phyloP scores from a whole-genome alignment of 192 early-diverging fungal species.

The Umbelopsis isabellina region DNA sequence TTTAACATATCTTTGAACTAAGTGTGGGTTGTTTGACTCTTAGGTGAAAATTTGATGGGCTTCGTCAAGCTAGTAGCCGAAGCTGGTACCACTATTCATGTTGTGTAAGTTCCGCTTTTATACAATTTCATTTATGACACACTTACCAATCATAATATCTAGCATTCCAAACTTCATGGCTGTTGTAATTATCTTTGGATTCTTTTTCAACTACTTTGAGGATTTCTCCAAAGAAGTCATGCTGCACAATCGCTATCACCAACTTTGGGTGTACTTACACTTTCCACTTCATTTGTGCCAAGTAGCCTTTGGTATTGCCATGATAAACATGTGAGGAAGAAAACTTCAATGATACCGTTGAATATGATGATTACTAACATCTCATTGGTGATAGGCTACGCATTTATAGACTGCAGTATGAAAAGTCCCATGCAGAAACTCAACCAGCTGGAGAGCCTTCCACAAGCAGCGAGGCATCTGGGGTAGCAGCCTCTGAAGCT shows the following conservation, averaged over 20 bases:
- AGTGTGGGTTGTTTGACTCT: background rate
- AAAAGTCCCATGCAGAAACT: background rate
- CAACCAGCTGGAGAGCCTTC: background rate
- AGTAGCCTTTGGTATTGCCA: constrained; percentile 46
- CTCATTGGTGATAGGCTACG: constrained; percentile 19
- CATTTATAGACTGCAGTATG: constrained; percentile 27
- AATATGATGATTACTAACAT: background rate
- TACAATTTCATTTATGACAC: constrained; percentile 7
- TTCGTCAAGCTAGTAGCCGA: constrained; percentile 28
- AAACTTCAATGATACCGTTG: background rate
- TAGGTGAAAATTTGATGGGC: constrained; percentile 40
- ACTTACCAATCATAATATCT: background rate
- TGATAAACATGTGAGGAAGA: constrained; percentile 36
- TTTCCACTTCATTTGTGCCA: constrained; percentile 50
- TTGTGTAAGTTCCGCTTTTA: constrained; percentile 31
- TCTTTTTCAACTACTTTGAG: constrained; percentile 58
- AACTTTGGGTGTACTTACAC: constrained; percentile 53
- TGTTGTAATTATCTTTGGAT: constrained; percentile 50
- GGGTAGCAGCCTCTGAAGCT: background rate
- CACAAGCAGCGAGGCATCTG: background rate
- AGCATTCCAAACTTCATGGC: constrained; percentile 48
- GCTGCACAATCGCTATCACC: constrained; percentile 35
- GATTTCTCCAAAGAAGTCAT: constrained; percentile 52
- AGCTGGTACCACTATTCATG: constrained; percentile 20
- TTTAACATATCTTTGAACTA: no score